These are phyloP conservation scores for Geotrichum fermentans DNA, from an alignment of 1,139 yeast species.

Conservation along the genomic window DNA sequence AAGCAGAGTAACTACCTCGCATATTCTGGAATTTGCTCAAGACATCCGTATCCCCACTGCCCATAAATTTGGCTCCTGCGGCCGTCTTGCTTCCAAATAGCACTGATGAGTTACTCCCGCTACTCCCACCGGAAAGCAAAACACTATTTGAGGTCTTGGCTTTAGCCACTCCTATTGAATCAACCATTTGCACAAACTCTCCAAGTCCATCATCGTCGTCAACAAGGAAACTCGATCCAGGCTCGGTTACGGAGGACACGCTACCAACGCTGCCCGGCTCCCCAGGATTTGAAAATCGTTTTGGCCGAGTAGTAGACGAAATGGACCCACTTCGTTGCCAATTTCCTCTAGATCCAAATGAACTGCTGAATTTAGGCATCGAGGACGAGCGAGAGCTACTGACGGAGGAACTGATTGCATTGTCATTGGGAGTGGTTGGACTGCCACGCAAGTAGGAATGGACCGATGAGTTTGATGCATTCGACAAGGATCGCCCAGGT, in stretches of 20 bases:
- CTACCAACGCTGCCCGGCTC: slow-evolving; percentile 29
- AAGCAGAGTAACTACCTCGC: slow-evolving; percentile 44
- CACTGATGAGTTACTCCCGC: slow-evolving; percentile 15
- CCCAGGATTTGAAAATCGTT: slow-evolving; percentile 26
- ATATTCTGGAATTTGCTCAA: slow-evolving; percentile 47
- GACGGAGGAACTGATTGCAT: slow-evolving; percentile 26
- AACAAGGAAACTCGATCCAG: slow-evolving; percentile 36
- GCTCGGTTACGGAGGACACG: slow-evolving; percentile 32
- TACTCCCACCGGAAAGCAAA: slow-evolving; percentile 12
- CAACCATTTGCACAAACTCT: slow-evolving; percentile 55
- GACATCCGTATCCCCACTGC: slow-evolving; percentile 28
- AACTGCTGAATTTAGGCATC: slow-evolving; percentile 32
- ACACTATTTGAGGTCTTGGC: slow-evolving; percentile 6
- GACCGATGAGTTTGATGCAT: slow-evolving; percentile 27
- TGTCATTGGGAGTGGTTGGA: slow-evolving; percentile 19
- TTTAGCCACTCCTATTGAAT: slow-evolving; percentile 40
- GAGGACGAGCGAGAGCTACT: slow-evolving; percentile 28
- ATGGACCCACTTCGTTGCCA: slow-evolving; percentile 30
- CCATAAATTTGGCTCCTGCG: slow-evolving; percentile 7
- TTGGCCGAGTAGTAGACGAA: slow-evolving; percentile 23
- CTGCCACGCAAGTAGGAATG: slow-evolving; percentile 12
- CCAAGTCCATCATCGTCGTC: slow-evolving; percentile 20
- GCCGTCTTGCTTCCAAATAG: slow-evolving; percentile 2
- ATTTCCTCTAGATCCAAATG: slow-evolving; percentile 32
- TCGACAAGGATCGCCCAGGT: slow-evolving; percentile 29